Percentiles rank a stretch among this genome's conserved stretches.
These are phyloP conservation scores for Penicillium sclerotigenum DNA, from an alignment of 2,329 filamentous ascomycete species.

Conservation along the genomic window DNA sequence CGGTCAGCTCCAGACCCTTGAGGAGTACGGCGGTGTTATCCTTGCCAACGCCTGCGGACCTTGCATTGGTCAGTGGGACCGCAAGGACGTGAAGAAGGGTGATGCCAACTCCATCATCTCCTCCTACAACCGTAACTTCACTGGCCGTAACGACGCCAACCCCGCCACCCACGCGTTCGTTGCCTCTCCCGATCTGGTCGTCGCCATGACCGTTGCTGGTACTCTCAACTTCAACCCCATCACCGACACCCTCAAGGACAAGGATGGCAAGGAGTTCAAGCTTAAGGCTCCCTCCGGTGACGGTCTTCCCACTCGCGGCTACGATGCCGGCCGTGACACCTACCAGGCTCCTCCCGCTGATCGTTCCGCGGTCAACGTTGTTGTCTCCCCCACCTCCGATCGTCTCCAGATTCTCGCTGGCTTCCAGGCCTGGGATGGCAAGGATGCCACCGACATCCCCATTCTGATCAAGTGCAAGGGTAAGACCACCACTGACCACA, in stretches of 20 bases:
- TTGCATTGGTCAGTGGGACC: slow-evolving; percentile 95
- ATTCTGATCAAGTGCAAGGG: slow-evolving; percentile 96
- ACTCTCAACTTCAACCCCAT: slow-evolving; percentile 91
- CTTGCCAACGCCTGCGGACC: slow-evolving; percentile 93
- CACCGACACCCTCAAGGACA: slow-evolving; percentile 86
- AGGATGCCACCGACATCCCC: slow-evolving; percentile 78
- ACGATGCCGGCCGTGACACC: slow-evolving; percentile 86
- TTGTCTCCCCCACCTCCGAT: slow-evolving; percentile 84
- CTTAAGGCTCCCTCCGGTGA: slow-evolving; percentile 75
- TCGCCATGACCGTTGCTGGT: slow-evolving; percentile 80
- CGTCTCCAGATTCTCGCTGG: slow-evolving; percentile 88
- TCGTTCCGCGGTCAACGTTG: slow-evolving; percentile 68
- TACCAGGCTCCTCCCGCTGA: slow-evolving; percentile 92
- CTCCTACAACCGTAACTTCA: slow-evolving; percentile 99
- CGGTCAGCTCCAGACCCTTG: slow-evolving; percentile 87
- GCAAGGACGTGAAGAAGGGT: slow-evolving; percentile 89
- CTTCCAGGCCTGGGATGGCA: slow-evolving; percentile 86
- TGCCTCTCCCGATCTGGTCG: slow-evolving; percentile 83
- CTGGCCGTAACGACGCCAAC: slow-evolving; percentile 94
- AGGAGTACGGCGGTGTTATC: slow-evolving; percentile 92
- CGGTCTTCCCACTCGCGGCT: slow-evolving; percentile 75
- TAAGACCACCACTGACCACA: slow-evolving; percentile 97
- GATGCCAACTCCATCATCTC: slow-evolving; percentile 95
- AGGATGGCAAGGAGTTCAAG: slow-evolving; percentile 94
- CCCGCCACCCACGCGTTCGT: slow-evolving; percentile 92